Percentiles rank a stretch among this genome's conserved stretches.
phyloP scores from a whole-genome alignment of 1,284 basidiomycete genomes.

The Ceratobasidium theobromae region DNA sequence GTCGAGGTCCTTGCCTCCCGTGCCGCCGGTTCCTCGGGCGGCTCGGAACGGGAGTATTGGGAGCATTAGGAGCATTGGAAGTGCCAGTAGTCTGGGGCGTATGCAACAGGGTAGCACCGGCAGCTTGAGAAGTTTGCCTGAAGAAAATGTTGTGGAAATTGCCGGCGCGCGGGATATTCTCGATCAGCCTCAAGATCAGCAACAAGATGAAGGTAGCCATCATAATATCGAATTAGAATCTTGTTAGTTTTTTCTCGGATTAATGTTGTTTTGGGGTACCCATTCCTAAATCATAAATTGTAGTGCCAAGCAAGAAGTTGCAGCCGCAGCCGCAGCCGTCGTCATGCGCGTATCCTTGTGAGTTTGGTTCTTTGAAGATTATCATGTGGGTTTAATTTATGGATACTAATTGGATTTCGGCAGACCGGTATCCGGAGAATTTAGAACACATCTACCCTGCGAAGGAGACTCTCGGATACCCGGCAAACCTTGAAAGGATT shows the following conservation, averaged over 20 bases:
- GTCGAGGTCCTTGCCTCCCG: constrained; percentile 20
- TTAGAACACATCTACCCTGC: constrained; percentile 6
- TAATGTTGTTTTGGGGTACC: no score
- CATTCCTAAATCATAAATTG: not conserved
- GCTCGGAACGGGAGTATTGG: not conserved
- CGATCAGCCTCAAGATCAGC: not conserved
- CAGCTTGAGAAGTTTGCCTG: not conserved
- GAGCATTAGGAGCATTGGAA: not conserved
- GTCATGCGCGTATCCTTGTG: constrained; percentile 24
- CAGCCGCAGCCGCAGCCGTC: not conserved
- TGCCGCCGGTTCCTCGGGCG: constrained; percentile 14
- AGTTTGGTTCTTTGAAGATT: not conserved
- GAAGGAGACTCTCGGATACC: not conserved
- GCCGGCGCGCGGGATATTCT: no score
- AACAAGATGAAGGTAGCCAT: not conserved
- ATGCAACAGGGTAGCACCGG: not conserved
- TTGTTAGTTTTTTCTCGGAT: constrained; percentile 22
- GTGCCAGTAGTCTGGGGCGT: not conserved
- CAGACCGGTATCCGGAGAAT: constrained; percentile 24
- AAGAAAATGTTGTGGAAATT: not conserved
- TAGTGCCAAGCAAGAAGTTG: constrained; percentile 6
- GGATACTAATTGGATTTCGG: constrained; percentile 18
- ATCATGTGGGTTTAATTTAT: not conserved
- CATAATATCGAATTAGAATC: constrained; percentile 8
- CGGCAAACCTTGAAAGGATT: not conserved